Evolutionary conservation across 345 rosid genomes (phyloP), one percentile per base, ranked within the genome.

Genomic region (Zanthoxylum bungeanum): DNA sequence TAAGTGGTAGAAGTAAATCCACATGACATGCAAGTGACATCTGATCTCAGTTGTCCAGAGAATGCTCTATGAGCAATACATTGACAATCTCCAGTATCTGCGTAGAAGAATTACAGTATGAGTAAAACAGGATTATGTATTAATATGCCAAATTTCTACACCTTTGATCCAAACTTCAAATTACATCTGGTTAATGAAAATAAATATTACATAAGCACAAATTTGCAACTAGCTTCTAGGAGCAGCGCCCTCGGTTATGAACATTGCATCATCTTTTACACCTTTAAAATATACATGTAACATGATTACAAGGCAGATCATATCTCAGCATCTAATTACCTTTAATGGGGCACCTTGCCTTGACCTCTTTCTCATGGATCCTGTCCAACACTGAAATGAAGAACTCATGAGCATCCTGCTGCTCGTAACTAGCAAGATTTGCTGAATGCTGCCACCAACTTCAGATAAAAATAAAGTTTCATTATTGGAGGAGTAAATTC

Each of bases 361-460:
- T 87, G 49, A 88, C 87, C 75, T 81, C 92, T 65, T 81, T 92
- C 83, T 91, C 96, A 83, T 93, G 98, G 75, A 93, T 92, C 64
- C 87, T 85, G 76, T 92, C 91, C 67, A 93, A 82, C 71, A 92
- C 75, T 10, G 98, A 93, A 68, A 93, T 93, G 80, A 92, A 90
- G 81, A 93, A 93, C 79, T 93, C 98, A 57, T 93, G 97, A 25
- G 98, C 94, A 83, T 93, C 98, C 71, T 92, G 97, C 87, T 93
- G 93, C 68, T 86, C 87, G 61, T 90, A 94, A 60, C 93, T 85
- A 47, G 97, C 97, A 80, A 88, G 78, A 85, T 86, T 84, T 9
- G 86, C 79, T 31, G 96, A 86, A 76, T 92, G 97, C 84, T 85
- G 87, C 98, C 98, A 94, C 98, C 98, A 94, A 84, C 98, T 94